Evolutionary conservation across 345 rosid genomes (phyloP).

Genomic region (Mercurialis annua): DNA sequence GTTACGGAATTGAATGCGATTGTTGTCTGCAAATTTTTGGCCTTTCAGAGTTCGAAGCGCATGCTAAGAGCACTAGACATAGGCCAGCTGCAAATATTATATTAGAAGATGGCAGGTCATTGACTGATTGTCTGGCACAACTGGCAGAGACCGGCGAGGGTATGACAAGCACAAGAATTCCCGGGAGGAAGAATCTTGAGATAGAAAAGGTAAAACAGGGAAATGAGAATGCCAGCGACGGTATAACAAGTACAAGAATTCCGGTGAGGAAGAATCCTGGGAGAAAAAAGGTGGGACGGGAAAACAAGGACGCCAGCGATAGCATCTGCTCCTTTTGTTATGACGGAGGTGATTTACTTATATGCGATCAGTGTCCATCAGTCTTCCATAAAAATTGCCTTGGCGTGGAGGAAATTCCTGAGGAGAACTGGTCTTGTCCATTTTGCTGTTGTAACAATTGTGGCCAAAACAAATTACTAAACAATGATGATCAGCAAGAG

Average conservation of each 20-base stretch:
- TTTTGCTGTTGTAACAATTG: slow-evolving; percentile 22
- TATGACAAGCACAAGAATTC: background rate
- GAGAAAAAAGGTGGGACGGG: background rate
- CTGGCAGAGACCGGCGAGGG: background rate
- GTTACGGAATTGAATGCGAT: slow-evolving; percentile 13
- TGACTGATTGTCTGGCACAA: slow-evolving; percentile 12
- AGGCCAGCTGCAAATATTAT: slow-evolving; percentile 21
- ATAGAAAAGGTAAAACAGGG: too few species aligned
- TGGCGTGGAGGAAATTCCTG: slow-evolving; percentile 21
- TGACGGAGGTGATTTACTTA: slow-evolving; percentile 21
- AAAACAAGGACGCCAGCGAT: background rate
- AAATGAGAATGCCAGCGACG: too few species aligned
- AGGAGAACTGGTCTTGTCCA: slow-evolving; percentile 26
- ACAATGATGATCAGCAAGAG: background rate
- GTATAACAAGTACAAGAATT: background rate
- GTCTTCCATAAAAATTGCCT: slow-evolving; percentile 24
- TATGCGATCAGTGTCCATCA: slow-evolving; percentile 27
- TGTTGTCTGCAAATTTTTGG: slow-evolving; percentile 14
- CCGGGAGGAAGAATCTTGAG: background rate
- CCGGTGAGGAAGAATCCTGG: background rate
- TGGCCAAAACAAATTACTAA: slow-evolving; percentile 2
- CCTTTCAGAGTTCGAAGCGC: slow-evolving; percentile 19
- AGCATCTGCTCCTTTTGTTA: slow-evolving; percentile 20
- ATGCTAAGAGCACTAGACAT: slow-evolving; percentile 17
- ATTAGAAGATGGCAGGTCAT: slow-evolving; percentile 21